A percentile compares a stretch with the other conserved stretches of the same genome.
Evolutionary conservation across 768 basidiomycete species (phyloP).

Genomic region (Lyophyllum semitale): DNA sequence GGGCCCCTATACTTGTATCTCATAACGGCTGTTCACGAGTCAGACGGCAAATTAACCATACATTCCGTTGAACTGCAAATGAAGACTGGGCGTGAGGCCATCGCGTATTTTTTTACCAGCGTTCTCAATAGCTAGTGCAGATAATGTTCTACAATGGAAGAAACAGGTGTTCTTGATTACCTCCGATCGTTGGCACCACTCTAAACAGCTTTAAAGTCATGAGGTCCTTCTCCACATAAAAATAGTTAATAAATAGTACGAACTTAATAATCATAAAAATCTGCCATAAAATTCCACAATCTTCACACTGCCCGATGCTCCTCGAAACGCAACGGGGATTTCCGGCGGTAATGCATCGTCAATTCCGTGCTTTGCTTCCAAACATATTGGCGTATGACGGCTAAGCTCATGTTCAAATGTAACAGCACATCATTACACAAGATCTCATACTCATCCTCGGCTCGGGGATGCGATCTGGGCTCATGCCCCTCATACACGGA

Average conservation of each 20-base stretch:
- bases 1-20: no score
- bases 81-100: no score
- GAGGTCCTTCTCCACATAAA: background rate
- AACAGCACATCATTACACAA: conserved; percentile 85
- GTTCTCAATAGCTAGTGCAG: no score
- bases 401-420: conserved; percentile 87
- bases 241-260: conserved; percentile 11
- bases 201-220: no score
- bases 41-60: no score
- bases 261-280: conserved; percentile 6
- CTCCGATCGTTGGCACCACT: no score
- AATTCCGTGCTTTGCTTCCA: conserved; percentile 80
- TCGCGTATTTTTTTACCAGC: no score
- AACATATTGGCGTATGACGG: conserved; percentile 85
- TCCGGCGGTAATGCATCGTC: conserved; percentile 74
- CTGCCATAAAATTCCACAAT: no score
- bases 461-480: conserved; percentile 26
- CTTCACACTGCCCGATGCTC: background rate
- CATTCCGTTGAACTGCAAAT: no score
- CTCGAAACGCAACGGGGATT: conserved; percentile 11
- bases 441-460: conserved; percentile 83
- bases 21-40: no score
- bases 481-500: conserved; percentile 12
- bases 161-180: no score
- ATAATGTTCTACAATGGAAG: no score